Conservation (phyloP, 441 rosid genomes). For the Jatropha multifida region DNA sequence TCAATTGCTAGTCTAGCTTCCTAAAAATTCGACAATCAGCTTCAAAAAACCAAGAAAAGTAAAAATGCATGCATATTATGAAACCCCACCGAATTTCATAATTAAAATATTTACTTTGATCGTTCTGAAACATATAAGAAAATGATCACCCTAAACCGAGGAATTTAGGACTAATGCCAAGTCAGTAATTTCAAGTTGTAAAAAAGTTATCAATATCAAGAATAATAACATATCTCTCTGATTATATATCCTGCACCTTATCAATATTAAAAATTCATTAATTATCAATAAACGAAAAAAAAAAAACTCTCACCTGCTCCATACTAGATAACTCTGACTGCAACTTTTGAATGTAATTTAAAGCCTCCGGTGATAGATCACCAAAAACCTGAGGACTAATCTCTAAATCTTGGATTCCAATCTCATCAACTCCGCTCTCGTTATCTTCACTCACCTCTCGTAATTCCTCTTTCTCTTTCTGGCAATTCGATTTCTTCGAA, state of each 20-base stretch:
- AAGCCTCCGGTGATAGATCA: constrained; percentile 64
- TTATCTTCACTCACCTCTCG: constrained; percentile 25
- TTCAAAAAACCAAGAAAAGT: constrained; percentile 8
- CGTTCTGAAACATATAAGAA: not conserved
- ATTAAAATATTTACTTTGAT: not conserved
- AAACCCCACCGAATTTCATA: not conserved
- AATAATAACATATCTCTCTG: not conserved
- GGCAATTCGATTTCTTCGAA: constrained; percentile 24
- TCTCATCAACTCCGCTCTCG: constrained; percentile 24
- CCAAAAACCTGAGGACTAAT: constrained; percentile 55
- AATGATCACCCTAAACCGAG: not conserved
- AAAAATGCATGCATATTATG: not conserved
- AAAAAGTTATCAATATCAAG: not conserved
- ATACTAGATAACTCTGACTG: constrained; percentile 55
- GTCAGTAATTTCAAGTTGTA: not conserved
- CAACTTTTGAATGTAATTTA: constrained; percentile 58
- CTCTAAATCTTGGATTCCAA: constrained; percentile 42
- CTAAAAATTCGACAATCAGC: not conserved
- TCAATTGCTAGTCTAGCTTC: not conserved
- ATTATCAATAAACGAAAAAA: not conserved
- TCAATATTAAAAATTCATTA: not conserved
- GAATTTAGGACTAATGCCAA: not conserved
- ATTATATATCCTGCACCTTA: not conserved
- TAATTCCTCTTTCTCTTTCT: constrained; percentile 25
- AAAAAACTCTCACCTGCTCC: constrained; percentile 45